phyloP scores from a whole-genome alignment of 768 basidiomycete species.

The Tulasnella sp. region DNA sequence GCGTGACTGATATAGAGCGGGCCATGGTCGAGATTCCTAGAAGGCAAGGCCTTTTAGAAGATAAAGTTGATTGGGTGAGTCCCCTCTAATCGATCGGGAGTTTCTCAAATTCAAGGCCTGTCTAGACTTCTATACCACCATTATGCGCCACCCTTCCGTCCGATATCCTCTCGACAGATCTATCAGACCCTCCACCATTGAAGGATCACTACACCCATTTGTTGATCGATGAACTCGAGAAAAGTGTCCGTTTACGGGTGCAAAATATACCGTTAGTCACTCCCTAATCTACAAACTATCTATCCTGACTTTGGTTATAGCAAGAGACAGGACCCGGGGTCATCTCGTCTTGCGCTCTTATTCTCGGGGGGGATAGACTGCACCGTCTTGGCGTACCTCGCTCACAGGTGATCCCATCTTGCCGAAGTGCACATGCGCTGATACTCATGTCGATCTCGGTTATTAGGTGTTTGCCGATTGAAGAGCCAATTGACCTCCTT shows the following conservation, averaged over 20 bases:
- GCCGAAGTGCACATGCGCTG: constrained; percentile 7
- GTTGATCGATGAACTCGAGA: constrained; percentile 33
- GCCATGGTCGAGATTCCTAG: too few species aligned
- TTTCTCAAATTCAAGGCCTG: too few species aligned
- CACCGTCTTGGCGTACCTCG: constrained; percentile 66
- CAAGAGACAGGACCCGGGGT: constrained; percentile 19
- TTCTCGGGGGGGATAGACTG: constrained; percentile 98
- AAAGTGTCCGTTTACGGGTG: constrained; percentile 56
- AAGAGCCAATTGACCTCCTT: constrained; percentile 80
- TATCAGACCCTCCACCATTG: too few species aligned
- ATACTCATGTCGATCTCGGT: not conserved
- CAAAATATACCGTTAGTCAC: constrained; percentile 45
- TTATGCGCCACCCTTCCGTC: too few species aligned
- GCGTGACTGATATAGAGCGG: too few species aligned
- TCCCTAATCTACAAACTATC: constrained; percentile 24
- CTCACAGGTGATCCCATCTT: constrained; percentile 43
- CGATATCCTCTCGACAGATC: too few species aligned
- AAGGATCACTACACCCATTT: too few species aligned
- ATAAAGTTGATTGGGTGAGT: too few species aligned
- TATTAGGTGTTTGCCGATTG: constrained; percentile 50
- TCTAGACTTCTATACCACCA: too few species aligned
- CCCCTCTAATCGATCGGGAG: too few species aligned
- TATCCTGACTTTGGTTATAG: not conserved
- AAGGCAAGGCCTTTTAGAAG: too few species aligned
- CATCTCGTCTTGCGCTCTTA: constrained; percentile 62